Conservation (phyloP, 805 yeast species). For the Myxozyma mucilagina region DNA sequence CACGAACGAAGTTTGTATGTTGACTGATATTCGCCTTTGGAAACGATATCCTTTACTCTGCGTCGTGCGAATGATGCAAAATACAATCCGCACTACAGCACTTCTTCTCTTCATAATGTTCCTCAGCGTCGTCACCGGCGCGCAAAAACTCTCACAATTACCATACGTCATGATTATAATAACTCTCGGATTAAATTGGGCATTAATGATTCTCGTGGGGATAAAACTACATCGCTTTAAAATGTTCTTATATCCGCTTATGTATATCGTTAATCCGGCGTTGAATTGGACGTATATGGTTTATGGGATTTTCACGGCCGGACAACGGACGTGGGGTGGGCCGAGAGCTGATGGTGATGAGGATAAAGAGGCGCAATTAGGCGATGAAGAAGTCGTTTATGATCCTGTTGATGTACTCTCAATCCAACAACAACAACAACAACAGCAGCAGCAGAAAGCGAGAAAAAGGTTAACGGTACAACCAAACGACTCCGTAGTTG, state of each 20-base stretch:
- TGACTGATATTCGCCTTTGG: constrained; percentile 30
- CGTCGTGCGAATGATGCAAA: constrained; percentile 28
- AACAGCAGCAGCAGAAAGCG: neutral
- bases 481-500: constrained; percentile 23
- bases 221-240: constrained; percentile 18
- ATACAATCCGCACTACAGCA: constrained; percentile 29
- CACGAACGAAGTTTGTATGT: constrained; percentile 29
- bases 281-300: constrained; percentile 28
- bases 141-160: constrained; percentile 2
- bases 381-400: constrained; percentile 1
- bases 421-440: neutral
- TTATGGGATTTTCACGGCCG: constrained; percentile 29
- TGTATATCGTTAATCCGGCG: constrained; percentile 25
- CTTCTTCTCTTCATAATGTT: constrained; percentile 17
- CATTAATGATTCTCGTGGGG: constrained; percentile 23
- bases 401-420: constrained; percentile 6
- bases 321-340: constrained; percentile 30
- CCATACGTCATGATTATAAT: constrained; percentile 17
- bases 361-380: constrained; percentile 16
- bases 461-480: constrained; percentile 12
- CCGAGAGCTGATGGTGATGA: constrained; percentile 27
- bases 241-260: constrained; percentile 26
- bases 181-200: constrained; percentile 25
- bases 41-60: constrained; percentile 27
- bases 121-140: constrained; percentile 8